Conservation (phyloP, 345 rosid species). For the Euphorbia tirucalli region DNA sequence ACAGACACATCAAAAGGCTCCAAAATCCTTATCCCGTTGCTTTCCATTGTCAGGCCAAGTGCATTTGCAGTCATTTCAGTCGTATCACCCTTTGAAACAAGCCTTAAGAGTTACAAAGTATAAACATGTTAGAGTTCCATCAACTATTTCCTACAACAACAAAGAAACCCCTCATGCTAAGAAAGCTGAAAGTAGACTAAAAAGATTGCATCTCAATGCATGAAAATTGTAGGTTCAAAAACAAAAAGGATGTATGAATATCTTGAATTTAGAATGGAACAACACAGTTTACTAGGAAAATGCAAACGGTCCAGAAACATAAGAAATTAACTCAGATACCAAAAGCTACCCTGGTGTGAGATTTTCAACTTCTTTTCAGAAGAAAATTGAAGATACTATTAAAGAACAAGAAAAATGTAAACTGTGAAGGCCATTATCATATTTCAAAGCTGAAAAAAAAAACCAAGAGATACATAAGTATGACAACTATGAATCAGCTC, state of each 20-base stretch:
- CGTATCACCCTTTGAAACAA: slow-evolving; percentile 69
- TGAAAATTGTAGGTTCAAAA: not conserved
- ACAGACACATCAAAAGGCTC: slow-evolving; percentile 90
- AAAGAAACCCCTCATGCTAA: not conserved
- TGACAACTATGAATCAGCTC: too few relatives aligned
- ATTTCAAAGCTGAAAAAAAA: too few relatives aligned
- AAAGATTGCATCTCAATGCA: not conserved
- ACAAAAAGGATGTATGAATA: too few relatives aligned
- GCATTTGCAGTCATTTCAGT: slow-evolving; percentile 76
- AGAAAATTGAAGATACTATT: not conserved
- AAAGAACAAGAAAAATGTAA: not conserved
- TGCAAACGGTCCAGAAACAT: too few relatives aligned
- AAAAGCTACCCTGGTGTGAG: not conserved
- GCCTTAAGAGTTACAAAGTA: slow-evolving; percentile 44
- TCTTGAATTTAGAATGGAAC: not conserved
- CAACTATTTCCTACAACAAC: not conserved
- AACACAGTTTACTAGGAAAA: not conserved
- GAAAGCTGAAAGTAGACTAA: not conserved
- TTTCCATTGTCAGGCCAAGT: slow-evolving; percentile 90
- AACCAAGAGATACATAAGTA: too few relatives aligned
- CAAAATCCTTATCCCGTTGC: slow-evolving; percentile 87
- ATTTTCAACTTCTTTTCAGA: not conserved
- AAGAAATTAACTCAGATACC: not conserved
- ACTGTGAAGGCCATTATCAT: too few relatives aligned
- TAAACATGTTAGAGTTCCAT: slow-evolving; percentile 17